Evolutionary conservation across 1,139 yeast species (phyloP).

Genomic region (Geotrichum restrictum): DNA sequence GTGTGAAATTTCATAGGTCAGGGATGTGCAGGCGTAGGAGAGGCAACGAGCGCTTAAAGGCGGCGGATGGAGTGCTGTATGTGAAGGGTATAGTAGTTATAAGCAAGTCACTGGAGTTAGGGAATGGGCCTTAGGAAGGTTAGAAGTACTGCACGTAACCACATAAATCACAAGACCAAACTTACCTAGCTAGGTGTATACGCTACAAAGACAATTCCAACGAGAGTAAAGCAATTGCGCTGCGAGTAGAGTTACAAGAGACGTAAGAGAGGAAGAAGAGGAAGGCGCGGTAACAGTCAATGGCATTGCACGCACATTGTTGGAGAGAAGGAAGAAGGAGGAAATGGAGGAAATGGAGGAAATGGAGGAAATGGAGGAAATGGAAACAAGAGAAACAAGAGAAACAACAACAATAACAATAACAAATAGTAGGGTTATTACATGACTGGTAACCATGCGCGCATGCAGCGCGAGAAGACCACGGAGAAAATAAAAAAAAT

Average conservation of each 20-base stretch:
- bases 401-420: not conserved
- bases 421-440: not conserved
- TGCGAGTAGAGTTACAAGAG: no score
- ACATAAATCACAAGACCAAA: not conserved
- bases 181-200: no score
- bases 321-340: not conserved
- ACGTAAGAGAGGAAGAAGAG: no score
- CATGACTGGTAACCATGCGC: not conserved
- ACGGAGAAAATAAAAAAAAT: not conserved
- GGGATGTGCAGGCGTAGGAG: slow-evolving; percentile 8
- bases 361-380: not conserved
- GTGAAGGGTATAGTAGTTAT: not conserved
- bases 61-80: not conserved
- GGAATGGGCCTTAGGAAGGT: not conserved
- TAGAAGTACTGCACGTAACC: slow-evolving; percentile 3
- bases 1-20: slow-evolving; percentile 2
- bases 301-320: not conserved
- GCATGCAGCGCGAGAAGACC: not conserved
- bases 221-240: not conserved
- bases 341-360: no score
- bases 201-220: not conserved
- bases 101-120: no score
- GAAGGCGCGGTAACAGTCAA: not conserved
- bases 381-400: not conserved
- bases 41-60: slow-evolving; percentile 3